phyloP scores from a whole-genome alignment of 805 yeast species.

The Ogataea polymorpha region DNA sequence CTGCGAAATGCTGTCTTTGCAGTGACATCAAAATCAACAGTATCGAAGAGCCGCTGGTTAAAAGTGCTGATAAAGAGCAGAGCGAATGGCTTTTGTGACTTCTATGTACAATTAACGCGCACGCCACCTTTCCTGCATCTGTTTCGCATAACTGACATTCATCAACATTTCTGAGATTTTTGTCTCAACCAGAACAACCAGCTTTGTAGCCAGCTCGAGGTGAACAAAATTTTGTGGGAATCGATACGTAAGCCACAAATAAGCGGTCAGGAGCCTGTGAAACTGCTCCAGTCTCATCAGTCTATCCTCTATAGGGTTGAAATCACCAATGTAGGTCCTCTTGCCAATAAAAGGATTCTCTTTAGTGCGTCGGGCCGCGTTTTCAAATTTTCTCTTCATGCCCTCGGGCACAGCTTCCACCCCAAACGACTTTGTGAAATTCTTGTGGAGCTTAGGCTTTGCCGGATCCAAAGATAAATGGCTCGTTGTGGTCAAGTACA shows the following conservation, averaged over 20 bases:
- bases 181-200: conserved; percentile 67
- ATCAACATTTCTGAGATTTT: conserved; percentile 50
- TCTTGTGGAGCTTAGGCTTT: conserved; percentile 12
- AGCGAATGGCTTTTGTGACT: conserved; percentile 47
- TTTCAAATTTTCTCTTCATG: conserved; percentile 17
- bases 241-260: conserved; percentile 83
- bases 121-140: not conserved
- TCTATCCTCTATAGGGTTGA: conserved; percentile 30
- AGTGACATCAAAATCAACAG: conserved; percentile 68
- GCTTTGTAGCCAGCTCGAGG: conserved; percentile 64
- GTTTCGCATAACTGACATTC: conserved; percentile 23
- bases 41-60: conserved; percentile 62
- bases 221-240: conserved; percentile 82
- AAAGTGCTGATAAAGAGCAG: conserved; percentile 36
- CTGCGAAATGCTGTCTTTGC: conserved; percentile 71
- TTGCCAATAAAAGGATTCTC: conserved; percentile 16
- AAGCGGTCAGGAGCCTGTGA: conserved; percentile 65
- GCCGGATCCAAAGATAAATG: conserved; percentile 6
- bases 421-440: conserved; percentile 15
- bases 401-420: conserved; percentile 29
- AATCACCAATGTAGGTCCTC: conserved; percentile 17
- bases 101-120: not conserved
- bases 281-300: conserved; percentile 52
- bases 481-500: conserved; percentile 27
- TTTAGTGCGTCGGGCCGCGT: conserved; percentile 13